These are phyloP conservation scores for Globisporangium lucens DNA, from an alignment of 352 stramenopile genomes.

Conservation along the genomic window DNA sequence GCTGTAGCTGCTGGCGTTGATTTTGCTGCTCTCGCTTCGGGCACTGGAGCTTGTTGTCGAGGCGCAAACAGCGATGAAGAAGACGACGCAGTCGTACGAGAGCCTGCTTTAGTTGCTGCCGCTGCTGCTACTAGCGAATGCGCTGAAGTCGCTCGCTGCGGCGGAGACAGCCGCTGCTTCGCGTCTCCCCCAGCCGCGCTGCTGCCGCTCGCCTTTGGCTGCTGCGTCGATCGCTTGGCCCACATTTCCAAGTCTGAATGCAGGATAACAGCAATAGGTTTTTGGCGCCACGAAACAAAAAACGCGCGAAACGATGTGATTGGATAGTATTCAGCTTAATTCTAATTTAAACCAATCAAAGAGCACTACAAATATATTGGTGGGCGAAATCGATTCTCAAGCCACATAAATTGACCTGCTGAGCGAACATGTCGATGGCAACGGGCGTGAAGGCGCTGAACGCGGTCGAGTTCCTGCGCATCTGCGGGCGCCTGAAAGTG, in stretches of 20 bases:
- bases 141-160: not conserved
- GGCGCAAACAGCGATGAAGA: slow-evolving; percentile 13
- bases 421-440: slow-evolving; percentile 33
- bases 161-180: not conserved
- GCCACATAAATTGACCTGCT: no score
- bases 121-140: slow-evolving; percentile 9
- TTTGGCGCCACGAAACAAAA: not conserved
- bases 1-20: not conserved
- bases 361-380: not conserved
- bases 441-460: slow-evolving; percentile 61
- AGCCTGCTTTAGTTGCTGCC: not conserved
- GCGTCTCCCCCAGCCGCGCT: not conserved
- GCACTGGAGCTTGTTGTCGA: not conserved
- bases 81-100: not conserved
- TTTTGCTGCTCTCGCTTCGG: not conserved
- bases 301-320: slow-evolving; percentile 24
- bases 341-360: not conserved
- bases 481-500: slow-evolving; percentile 78
- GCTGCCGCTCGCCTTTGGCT: slow-evolving; percentile 1
- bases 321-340: slow-evolving; percentile 22
- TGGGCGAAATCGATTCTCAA: not conserved
- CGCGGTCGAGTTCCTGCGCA: slow-evolving; percentile 77
- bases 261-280: not conserved
- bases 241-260: slow-evolving; percentile 28
- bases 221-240: slow-evolving; percentile 27